These are phyloP conservation scores for Aspergillus neoniger DNA, from an alignment of 2,329 filamentous ascomycete species.

Conservation along the genomic window DNA sequence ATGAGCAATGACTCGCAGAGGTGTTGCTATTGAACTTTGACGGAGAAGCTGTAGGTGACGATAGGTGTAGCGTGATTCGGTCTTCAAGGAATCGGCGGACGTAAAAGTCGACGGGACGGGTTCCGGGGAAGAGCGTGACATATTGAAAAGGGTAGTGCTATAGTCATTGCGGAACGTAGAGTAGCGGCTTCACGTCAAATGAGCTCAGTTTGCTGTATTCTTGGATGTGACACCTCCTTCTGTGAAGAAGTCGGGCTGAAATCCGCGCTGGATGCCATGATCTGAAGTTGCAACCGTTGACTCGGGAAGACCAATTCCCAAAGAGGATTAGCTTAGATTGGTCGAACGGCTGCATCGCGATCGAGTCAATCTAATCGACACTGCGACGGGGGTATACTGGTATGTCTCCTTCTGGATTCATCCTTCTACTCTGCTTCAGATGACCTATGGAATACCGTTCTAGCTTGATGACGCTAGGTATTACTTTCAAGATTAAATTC, in stretches of 20 bases:
- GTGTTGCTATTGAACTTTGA: constrained; percentile 69
- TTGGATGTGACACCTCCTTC: not conserved
- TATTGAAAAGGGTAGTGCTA: constrained; percentile 40
- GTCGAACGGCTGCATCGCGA: not conserved
- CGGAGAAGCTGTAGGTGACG: constrained; percentile 77
- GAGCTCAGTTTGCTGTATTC: not conserved
- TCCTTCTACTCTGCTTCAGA: too few relatives aligned
- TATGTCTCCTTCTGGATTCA: not conserved
- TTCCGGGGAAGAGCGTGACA: constrained; percentile 67
- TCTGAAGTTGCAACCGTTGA: not conserved
- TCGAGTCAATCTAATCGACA: not conserved
- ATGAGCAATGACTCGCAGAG: constrained; percentile 84
- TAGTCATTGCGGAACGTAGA: constrained; percentile 20
- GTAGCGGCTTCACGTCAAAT: not conserved
- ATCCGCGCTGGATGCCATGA: not conserved
- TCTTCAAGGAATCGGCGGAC: constrained; percentile 42
- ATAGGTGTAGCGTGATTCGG: constrained; percentile 75
- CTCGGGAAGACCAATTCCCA: not conserved
- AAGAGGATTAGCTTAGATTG: not conserved
- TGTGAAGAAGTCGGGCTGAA: not conserved
- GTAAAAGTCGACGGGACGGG: constrained; percentile 44
- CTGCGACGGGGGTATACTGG: not conserved
- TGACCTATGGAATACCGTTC: too few relatives aligned
- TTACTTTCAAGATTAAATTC: not conserved
- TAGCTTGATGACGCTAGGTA: not conserved